Conservation (phyloP, 306 rosid genomes). For the Corylus heterophylla region DNA sequence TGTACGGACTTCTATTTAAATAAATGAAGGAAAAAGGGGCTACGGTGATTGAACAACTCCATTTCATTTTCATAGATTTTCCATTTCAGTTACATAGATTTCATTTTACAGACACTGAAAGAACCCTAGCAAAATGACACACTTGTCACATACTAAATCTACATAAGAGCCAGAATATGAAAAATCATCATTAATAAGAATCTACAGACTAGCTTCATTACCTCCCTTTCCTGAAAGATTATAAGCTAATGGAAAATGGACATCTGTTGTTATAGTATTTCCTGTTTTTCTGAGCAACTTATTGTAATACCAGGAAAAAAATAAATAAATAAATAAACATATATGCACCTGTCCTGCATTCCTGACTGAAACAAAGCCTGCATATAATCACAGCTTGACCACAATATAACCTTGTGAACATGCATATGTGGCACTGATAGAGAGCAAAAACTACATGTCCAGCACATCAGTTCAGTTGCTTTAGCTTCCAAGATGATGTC, state of each 20-base stretch:
- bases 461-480: constrained; percentile 41
- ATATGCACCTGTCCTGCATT: constrained; percentile 81
- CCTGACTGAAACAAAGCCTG: constrained; percentile 75
- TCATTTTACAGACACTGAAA: no score
- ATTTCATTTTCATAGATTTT: no score
- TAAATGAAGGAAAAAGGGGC: no score
- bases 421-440: constrained; percentile 66
- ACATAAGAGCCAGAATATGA: neutral
- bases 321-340: neutral
- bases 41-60: no score
- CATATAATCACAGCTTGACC: constrained; percentile 71
- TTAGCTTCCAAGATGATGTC: constrained; percentile 74
- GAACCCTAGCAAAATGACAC: neutral
- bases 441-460: constrained; percentile 68
- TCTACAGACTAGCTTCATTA: neutral
- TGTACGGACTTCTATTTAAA: no score
- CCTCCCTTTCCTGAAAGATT: neutral
- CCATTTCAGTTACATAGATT: no score
- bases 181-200: neutral
- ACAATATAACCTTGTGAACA: constrained; percentile 78
- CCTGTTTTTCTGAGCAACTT: no score
- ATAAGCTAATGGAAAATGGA: neutral
- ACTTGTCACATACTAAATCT: neutral
- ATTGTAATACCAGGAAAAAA: no score
- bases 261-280: neutral